phyloP scores from a whole-genome alignment of 257 asterid species.

The Anisodus acutangulus region DNA sequence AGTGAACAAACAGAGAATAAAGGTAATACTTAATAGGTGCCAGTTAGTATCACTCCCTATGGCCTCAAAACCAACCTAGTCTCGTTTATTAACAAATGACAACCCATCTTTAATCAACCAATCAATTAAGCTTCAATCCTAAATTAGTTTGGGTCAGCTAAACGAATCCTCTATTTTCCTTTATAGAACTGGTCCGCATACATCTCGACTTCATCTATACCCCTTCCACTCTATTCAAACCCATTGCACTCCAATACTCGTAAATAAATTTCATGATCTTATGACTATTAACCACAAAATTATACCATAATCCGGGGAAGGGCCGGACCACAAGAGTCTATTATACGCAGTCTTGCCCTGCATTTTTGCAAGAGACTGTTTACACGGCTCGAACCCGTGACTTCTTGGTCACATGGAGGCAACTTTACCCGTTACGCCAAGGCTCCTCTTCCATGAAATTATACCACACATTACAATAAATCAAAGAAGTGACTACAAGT shows the following conservation, averaged over 20 bases:
- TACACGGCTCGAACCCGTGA: too few relatives aligned
- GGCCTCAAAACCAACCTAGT: background rate
- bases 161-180: background rate
- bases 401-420: too few relatives aligned
- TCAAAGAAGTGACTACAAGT: background rate
- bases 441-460: background rate
- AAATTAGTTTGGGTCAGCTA: background rate
- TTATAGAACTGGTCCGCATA: background rate
- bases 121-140: background rate
- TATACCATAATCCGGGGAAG: background rate
- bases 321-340: too few relatives aligned
- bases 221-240: background rate
- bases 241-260: background rate
- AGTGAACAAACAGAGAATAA: too few relatives aligned
- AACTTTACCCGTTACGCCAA: too few relatives aligned
- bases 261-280: background rate
- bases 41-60: background rate
- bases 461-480: background rate
- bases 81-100: background rate
- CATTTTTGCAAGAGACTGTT: too few relatives aligned
- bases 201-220: background rate
- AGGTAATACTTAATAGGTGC: background rate
- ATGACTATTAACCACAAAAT: background rate
- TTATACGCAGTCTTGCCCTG: too few relatives aligned
- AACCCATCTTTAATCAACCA: background rate